Conservation (phyloP, 139 green algal species). For the Coelastrella sp. region DNA sequence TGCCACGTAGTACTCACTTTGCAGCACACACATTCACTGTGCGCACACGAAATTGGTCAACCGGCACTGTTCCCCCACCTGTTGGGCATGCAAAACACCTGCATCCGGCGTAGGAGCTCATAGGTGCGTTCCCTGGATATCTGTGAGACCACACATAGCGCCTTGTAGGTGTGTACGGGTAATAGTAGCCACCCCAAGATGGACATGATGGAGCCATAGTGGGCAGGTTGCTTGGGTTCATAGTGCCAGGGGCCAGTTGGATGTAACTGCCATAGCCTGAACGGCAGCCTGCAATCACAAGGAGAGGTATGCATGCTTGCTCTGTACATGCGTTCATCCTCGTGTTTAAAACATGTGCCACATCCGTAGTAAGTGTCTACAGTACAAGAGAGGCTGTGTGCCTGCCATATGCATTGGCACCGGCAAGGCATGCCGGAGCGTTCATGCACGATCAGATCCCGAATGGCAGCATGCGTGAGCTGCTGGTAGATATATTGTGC, state of each 20-base stretch:
- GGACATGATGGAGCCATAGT: neutral
- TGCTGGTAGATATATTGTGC: too few species aligned
- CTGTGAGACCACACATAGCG: neutral
- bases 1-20: too few species aligned
- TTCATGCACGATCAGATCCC: too few species aligned
- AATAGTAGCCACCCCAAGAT: neutral
- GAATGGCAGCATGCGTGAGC: too few species aligned
- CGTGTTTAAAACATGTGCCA: neutral
- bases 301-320: neutral
- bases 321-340: neutral
- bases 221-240: neutral
- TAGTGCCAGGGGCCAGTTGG: neutral
- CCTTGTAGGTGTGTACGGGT: neutral
- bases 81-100: neutral
- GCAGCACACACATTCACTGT: too few species aligned
- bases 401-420: too few species aligned
- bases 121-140: neutral
- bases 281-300: neutral
- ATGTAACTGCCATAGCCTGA: neutral
- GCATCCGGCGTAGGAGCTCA: neutral
- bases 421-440: too few species aligned
- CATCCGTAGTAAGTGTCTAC: neutral
- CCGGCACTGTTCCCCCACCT: neutral
- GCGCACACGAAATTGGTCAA: neutral
- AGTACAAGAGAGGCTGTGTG: too few species aligned